A percentile compares a stretch with the other conserved stretches of the same genome.
Conservation (phyloP, 2,329 filamentous ascomycete species). For the Talaromyces sp. region DNA sequence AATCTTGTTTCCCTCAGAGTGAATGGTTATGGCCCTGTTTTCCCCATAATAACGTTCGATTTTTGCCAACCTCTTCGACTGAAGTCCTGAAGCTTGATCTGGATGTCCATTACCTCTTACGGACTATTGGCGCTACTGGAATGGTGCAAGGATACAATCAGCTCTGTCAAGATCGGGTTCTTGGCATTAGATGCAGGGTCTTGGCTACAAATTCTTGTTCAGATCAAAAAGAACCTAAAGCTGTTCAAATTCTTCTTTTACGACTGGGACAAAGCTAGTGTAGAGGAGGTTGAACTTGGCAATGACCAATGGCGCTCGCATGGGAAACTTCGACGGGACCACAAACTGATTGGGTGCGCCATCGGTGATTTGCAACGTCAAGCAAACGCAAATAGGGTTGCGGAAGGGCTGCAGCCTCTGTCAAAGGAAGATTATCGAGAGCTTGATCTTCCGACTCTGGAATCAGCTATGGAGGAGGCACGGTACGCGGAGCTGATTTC, state of each 20-base stretch:
- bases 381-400: neutral
- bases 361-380: constrained; percentile 2
- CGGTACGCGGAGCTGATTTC: neutral
- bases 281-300: neutral
- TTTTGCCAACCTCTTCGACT: neutral
- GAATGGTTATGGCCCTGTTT: neutral
- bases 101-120: neutral
- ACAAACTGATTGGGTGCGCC: neutral
- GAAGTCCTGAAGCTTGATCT: neutral
- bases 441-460: neutral
- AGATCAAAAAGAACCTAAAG: neutral
- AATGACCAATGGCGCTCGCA: too few relatives aligned
- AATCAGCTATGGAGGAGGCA: neutral
- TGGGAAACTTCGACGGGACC: neutral
- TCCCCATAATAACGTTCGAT: neutral
- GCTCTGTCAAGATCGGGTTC: neutral
- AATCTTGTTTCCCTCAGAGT: neutral
- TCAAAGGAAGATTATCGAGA: neutral
- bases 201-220: neutral
- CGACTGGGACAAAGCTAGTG: neutral
- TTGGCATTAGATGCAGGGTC: neutral
- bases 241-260: neutral
- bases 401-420: neutral
- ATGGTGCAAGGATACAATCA: neutral
- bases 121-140: neutral